Evolutionary conservation across 306 rosid genomes (phyloP), one percentile per base, ranked within the genome.

Genomic region (Dalbergia cultrata): DNA sequence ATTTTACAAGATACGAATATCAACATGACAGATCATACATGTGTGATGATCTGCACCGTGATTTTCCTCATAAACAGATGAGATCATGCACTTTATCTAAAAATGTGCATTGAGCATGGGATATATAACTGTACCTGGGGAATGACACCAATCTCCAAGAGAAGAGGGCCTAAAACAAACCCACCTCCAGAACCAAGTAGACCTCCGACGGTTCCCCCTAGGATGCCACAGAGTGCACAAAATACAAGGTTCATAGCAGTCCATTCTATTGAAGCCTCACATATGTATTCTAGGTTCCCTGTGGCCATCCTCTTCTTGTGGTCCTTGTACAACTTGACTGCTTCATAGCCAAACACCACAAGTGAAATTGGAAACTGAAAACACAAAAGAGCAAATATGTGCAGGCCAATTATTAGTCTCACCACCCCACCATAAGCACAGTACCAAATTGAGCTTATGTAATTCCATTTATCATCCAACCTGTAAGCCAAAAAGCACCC

Each of bases 211-310:
- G 89, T 78, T 73, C 95, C 97, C 8, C 99, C 97, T 16, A 95
- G 72, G 74, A 91, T 86, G 17, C 97, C 97, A 83, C 93, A 90
- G 0, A 91, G 26, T 56, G 94, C 93, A 83, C 99, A 92, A 43
- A 95, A 93, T n/a, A 88, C 83, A 57, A 92, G 56, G 80, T 88
- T 83, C 52, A 70, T 7, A 5, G 82, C 88, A 74, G 88, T 95
- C 97, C 97, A 92, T 47, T 79, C 92, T 7, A 95, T 95, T 47
- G 99, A 90, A 77, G 97, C 99, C 85, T 85, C 97, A n/a, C 97
- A 95, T 2, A 95, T 88, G 8, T 76, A 77, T 61, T 87, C 92
- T 4, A 62, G 8, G 72, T 85, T 91, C 26, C 99, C 99, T 64
- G 82, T 49, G 74, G 80, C 75, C 77, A 84, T 73, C 59, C 97